phyloP scores from a whole-genome alignment of 2,329 filamentous ascomycete genomes.

The Plenodomus tracheiphilus region DNA sequence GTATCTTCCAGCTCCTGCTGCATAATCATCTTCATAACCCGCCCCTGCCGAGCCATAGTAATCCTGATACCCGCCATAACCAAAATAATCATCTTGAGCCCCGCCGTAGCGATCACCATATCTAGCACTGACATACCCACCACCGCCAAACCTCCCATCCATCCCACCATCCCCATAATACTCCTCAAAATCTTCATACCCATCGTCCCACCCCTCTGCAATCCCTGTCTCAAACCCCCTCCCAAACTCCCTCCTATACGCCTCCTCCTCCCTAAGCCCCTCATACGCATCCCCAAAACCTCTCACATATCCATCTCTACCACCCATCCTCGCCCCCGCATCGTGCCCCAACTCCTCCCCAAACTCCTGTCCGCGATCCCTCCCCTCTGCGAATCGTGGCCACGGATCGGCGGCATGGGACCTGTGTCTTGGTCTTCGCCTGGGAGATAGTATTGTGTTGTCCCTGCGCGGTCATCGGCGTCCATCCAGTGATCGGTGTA shows the following conservation, averaged over 20 bases:
- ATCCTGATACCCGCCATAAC: no score
- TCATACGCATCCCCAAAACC: background rate
- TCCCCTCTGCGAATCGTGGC: background rate
- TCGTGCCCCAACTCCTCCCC: background rate
- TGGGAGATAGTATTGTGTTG: conserved; percentile 1
- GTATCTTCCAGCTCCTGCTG: no score
- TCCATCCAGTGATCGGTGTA: conserved; percentile 1
- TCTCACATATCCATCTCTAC: background rate
- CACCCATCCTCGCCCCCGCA: background rate
- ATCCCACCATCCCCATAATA: no score
- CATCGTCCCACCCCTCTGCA: background rate
- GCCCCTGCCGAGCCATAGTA: background rate
- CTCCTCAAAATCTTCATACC: background rate
- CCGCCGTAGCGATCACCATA: background rate
- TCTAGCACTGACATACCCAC: background rate
- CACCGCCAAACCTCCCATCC: background rate
- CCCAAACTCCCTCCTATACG: background rate
- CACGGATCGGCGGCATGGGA: background rate
- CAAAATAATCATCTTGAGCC: background rate
- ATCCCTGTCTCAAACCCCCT: background rate
- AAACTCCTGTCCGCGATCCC: background rate
- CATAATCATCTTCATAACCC: background rate
- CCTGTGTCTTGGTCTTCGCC: background rate
- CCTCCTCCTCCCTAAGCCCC: background rate
- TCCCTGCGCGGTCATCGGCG: background rate